phyloP scores from a whole-genome alignment of 2,329 filamentous ascomycete genomes.

The Eurotiales sp. region DNA sequence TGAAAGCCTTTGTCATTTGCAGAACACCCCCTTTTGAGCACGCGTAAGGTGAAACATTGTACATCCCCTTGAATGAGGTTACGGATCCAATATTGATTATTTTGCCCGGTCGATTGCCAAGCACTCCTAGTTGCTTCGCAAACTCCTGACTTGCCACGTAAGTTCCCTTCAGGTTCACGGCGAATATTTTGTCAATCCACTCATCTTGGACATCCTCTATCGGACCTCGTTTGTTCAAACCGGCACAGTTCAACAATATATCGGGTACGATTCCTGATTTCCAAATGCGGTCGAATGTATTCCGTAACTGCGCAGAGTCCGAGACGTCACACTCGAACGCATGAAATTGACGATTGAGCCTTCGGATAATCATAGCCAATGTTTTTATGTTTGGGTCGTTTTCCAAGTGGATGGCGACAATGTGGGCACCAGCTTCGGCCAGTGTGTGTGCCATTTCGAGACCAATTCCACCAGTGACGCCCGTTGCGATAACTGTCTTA shows the following conservation, averaged over 20 bases:
- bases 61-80: conserved; percentile 71
- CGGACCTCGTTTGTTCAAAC: not conserved
- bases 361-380: not conserved
- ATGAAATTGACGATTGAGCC: not conserved
- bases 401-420: not conserved
- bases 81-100: conserved; percentile 76
- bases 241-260: not conserved
- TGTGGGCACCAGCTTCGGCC: not conserved
- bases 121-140: not conserved
- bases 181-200: conserved; percentile 1
- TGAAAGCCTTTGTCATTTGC: conserved; percentile 72
- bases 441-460: not conserved
- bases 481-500: not conserved
- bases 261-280: not conserved
- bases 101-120: conserved; percentile 9
- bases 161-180: not conserved
- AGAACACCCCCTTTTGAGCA: conserved; percentile 75
- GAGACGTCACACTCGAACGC: not conserved
- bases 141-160: not conserved
- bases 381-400: not conserved
- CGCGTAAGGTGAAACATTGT: conserved; percentile 77
- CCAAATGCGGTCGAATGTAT: not conserved
- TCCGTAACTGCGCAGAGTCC: not conserved
- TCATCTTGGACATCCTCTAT: not conserved
- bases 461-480: not conserved